Percentiles rank a stretch among this genome's conserved stretches.
phyloP scores from a whole-genome alignment of 2,329 filamentous ascomycete species.

The Pyrenochaeta sp. region DNA sequence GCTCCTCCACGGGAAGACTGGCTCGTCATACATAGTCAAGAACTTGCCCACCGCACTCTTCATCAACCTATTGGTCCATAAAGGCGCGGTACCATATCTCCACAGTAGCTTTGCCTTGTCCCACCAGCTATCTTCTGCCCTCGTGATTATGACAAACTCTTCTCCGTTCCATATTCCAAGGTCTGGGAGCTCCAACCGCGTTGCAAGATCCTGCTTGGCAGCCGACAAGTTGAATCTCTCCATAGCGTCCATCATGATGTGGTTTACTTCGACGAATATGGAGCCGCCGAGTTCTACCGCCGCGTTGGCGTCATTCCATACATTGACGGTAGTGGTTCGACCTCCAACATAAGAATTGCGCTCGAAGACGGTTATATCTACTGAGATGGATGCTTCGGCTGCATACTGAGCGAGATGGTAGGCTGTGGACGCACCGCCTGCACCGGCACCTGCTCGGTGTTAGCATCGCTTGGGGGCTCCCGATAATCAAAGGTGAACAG shows the following conservation, averaged over 20 bases:
- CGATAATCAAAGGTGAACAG: background rate
- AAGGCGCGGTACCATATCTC: slow-evolving; percentile 83
- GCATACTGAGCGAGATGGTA: slow-evolving; percentile 82
- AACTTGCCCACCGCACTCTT: slow-evolving; percentile 76
- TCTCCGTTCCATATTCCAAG: slow-evolving; percentile 87
- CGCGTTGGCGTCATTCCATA: slow-evolving; percentile 70
- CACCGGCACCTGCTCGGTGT: slow-evolving; percentile 75
- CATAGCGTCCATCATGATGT: slow-evolving; percentile 79
- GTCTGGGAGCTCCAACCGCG: slow-evolving; percentile 45
- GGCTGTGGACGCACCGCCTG: slow-evolving; percentile 85
- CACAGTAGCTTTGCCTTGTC: slow-evolving; percentile 80
- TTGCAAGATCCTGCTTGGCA: slow-evolving; percentile 43
- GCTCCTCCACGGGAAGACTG: slow-evolving; percentile 84
- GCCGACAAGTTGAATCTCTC: slow-evolving; percentile 74
- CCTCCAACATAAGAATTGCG: slow-evolving; percentile 80
- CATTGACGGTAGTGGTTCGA: slow-evolving; percentile 83
- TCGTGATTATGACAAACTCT: slow-evolving; percentile 73
- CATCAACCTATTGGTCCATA: slow-evolving; percentile 76
- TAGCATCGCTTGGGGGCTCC: slow-evolving; percentile 6
- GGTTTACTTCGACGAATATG: slow-evolving; percentile 88
- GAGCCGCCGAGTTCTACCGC: slow-evolving; percentile 89
- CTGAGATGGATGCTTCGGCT: slow-evolving; percentile 62
- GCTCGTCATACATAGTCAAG: slow-evolving; percentile 79
- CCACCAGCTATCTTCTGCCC: slow-evolving; percentile 75
- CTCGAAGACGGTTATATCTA: slow-evolving; percentile 91